Evolutionary conservation across 306 rosid species (phyloP), one percentile per base, ranked within the genome.

Genomic region (Pyrus bretschneideri): DNA sequence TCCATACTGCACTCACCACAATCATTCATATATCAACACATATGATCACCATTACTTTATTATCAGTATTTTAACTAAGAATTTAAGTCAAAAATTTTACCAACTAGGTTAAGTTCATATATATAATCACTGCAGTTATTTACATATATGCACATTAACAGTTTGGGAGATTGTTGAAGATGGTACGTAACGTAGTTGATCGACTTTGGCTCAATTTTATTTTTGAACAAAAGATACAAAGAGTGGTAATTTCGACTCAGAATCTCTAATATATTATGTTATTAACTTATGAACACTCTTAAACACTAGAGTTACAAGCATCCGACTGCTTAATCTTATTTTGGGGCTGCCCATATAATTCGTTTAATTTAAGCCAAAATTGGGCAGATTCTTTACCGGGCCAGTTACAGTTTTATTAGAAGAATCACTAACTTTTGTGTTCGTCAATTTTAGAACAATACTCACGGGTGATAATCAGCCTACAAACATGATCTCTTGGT

Each of bases 1-100:
- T 95, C 99, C 99, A 95, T 72, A 95, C 99, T 95, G 89, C 88
- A 84, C 8, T 58, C 88, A 84, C 8, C 69, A 52, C 25, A 49
- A 21, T 33, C 31, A 18, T 61, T 21, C 44, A 45, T 45, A 46
- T 63, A 59, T n/a, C 12, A 14, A 59, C 25, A 4, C 1, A 27
- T 46, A n/a, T 45, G 6, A 6, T 30, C 67, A 27, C 27, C 10
- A 25, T 7, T 14, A 30, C 68, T 29, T 25, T 27, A 23, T 59
- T 10, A 22, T 27, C 55, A 17, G 55, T 15, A 51, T 6, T 17
- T 15, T 15, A 15, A 51, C 21, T 51, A 51, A 51, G 55, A 42
- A 51, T 15, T 51, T 15, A 51, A 3, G 55, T 15, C 19, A 51
- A 51, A 51, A 18, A 15, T 4, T 51, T 18, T 51, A 51, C 21